Evolutionary conservation across 345 rosid genomes (phyloP).

Genomic region (Gossypium mustelinum): DNA sequence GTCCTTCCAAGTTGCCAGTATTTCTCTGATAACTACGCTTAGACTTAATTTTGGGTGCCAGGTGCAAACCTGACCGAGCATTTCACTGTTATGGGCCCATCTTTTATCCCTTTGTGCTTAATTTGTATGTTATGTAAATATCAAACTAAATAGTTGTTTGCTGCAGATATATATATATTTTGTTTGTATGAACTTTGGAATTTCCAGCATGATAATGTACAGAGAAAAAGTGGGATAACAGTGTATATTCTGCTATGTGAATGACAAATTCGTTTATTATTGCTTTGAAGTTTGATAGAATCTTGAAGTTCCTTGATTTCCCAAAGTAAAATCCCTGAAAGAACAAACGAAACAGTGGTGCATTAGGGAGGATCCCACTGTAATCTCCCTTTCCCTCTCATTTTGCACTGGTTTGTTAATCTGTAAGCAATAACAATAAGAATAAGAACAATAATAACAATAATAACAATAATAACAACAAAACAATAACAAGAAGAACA

Average conservation of each 20-base stretch:
- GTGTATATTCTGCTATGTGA: background rate
- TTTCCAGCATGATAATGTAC: conserved; percentile 3
- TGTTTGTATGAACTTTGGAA: background rate
- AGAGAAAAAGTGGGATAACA: background rate
- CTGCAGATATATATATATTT: background rate
- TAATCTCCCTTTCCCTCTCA: no score
- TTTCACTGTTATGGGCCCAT: conserved; percentile 11
- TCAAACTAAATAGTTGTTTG: background rate
- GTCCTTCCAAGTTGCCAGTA: background rate
- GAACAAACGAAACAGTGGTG: conserved; percentile 1
- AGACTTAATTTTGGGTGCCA: background rate
- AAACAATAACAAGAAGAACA: no score
- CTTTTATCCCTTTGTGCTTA: background rate
- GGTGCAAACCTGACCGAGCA: conserved; percentile 15
- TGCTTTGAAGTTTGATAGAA: background rate
- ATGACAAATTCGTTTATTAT: background rate
- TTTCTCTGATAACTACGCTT: background rate
- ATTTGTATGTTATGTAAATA: background rate
- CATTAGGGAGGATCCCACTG: background rate
- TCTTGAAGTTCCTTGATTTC: background rate
- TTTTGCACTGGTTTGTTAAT: no score
- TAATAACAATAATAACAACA: no score
- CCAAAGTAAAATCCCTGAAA: background rate
- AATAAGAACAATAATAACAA: no score
- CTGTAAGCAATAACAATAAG: no score